Percentiles rank a stretch among this genome's conserved stretches.
phyloP scores from a whole-genome alignment of 768 basidiomycete genomes.

The Psilocybe subaeruginosa region DNA sequence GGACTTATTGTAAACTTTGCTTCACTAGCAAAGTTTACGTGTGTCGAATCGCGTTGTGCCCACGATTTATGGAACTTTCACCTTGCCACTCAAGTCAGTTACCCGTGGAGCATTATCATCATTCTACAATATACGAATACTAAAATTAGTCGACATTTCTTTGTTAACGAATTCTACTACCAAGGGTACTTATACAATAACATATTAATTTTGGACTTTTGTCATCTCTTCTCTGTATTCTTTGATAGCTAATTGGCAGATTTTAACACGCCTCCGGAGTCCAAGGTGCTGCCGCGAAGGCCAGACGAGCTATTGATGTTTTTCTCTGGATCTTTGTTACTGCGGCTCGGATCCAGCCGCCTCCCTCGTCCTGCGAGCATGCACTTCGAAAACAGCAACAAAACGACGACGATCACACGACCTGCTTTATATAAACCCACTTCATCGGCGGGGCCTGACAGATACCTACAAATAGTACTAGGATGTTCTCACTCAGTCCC shows the following conservation, averaged over 20 bases:
- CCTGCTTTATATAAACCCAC: constrained; percentile 1
- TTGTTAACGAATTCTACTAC: too few relatives aligned
- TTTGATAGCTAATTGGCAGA: not conserved
- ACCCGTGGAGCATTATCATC: too few relatives aligned
- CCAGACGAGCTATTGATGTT: not conserved
- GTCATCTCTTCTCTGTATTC: not conserved
- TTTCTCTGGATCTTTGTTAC: not conserved
- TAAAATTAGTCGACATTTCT: too few relatives aligned
- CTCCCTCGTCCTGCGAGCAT: constrained; percentile 2
- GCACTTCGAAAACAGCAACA: not conserved
- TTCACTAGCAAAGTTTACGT: not conserved
- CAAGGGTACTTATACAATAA: not conserved
- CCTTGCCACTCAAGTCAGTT: not conserved
- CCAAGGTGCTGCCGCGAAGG: too few relatives aligned
- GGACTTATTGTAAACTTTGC: constrained; percentile 31
- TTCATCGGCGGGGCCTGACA: not conserved
- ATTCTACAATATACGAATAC: too few relatives aligned
- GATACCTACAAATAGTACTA: constrained; percentile 13
- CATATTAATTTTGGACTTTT: not conserved
- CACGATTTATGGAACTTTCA: not conserved
- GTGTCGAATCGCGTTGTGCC: not conserved
- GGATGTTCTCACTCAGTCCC: constrained; percentile 20
- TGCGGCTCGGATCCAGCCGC: constrained; percentile 12
- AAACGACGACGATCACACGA: constrained; percentile 10
- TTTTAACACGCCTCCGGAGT: not conserved